These are phyloP conservation scores for Yamadazyma friedrichii DNA, from an alignment of 1,139 yeast genomes.

Conservation along the genomic window DNA sequence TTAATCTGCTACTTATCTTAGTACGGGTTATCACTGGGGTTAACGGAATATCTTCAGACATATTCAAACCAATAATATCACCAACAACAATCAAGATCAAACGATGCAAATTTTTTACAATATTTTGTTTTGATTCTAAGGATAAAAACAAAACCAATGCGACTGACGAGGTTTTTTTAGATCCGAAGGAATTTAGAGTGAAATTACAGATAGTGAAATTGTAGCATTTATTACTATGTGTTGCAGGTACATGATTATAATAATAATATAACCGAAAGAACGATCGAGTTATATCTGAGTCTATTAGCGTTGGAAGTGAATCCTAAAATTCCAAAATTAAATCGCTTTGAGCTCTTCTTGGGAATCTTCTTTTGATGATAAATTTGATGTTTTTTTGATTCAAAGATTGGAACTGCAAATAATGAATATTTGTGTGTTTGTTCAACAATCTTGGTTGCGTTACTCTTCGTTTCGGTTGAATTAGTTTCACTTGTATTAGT, in stretches of 20 bases:
- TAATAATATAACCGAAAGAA: no score
- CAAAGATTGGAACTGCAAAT: not conserved
- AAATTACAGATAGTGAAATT: not conserved
- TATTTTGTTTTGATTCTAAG: no score
- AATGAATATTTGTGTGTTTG: not conserved
- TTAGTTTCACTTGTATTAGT: no score
- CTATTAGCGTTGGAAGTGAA: not conserved
- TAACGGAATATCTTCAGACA: constrained; percentile 6
- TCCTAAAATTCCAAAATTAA: constrained; percentile 4
- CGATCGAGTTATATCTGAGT: not conserved
- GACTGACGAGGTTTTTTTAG: constrained; percentile 1
- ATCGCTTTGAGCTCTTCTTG: not conserved
- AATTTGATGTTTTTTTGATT: not conserved
- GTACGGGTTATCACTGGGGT: constrained; percentile 14
- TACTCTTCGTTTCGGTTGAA: no score
- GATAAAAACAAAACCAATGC: not conserved
- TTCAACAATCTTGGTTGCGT: not conserved
- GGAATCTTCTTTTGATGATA: no score
- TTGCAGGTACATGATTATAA: no score
- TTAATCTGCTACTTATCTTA: not conserved
- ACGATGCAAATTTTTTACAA: not conserved
- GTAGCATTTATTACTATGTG: no score
- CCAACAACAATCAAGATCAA: constrained; percentile 1
- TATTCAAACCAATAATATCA: not conserved
- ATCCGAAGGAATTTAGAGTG: not conserved